Base-by-base conservation (phyloP, 1,284 basidiomycete species). In the Amylostereum chailletii region DNA sequence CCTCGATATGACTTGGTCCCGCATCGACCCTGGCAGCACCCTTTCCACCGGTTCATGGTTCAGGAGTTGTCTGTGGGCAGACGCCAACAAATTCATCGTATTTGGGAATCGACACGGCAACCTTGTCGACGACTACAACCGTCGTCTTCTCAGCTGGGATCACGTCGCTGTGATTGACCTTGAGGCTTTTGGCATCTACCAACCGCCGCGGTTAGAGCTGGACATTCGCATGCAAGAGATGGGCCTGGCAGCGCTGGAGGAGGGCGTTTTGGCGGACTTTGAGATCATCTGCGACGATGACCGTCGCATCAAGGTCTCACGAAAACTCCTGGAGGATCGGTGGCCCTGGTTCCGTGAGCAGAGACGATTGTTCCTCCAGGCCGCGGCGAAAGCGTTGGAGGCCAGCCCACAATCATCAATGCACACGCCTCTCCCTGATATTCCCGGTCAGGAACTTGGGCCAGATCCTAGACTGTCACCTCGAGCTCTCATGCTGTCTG, bases 331-430 rank as follows among this genome's bases (percentile, higher is more conserved):
- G 26, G 85, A 90, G 62, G 83, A 88, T 38, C 77, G 94, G 10
- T 98, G 94, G 94, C 81, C 86, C 0, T 97, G 94, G 94, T 94
- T 97, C 73, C 81, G 79, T 51, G 76, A 84, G 48, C 84, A 92
- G 61, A 71, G 84, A 27, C 63, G 68, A 47, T 66, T 71, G 48
- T 80, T 87, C 58, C 57, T 81, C 33, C 71, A 76, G 47, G 72
- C 70, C 5, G 84, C 84, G 1, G 68, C 69, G 45, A 69, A 67
- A 31, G 71, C 77, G 2, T 66, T 82, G 38, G 76, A 81, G 43
- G 65, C 69, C n/a, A 65, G 86, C 45, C 81, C 85, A 0, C 61
- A 71, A 2, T 77, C 79, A 7, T 62, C 75, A 1, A 77, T 79
- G 67, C 74, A 83, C 53, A 68, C 79, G 0, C 69, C 76, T 3